Base-by-base conservation (phyloP, 176 grass and related monocot species). In the Eragrostis curvula region DNA sequence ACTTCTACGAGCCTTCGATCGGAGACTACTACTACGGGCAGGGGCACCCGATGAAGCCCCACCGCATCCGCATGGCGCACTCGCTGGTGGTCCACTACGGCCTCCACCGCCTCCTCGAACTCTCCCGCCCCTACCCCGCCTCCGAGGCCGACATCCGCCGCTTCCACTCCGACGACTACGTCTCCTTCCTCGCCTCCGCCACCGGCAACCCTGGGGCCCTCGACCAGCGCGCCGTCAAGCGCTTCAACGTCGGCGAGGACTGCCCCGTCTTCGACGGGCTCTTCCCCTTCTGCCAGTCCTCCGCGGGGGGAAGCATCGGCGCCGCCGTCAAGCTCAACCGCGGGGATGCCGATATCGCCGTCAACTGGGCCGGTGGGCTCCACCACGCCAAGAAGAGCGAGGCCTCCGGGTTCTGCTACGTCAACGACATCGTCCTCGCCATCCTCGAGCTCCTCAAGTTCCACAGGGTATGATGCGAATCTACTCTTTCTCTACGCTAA, bases 1-100 rank as follows among this genome's bases (percentile, higher is more conserved):
- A 97, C 78, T 97, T 97, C 91, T 97, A 97, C 86, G 94, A 97
- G 88, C 94, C 94, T 42, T 85, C 83, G 7, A 97, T 97, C 69
- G 94, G 91, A 9, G 94, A 97, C 81, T 97, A 97, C 83, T 97
- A 97, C 91, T 97, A 97, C 81, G 94, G 94, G 48, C 94, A 97
- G 82, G 94, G 94, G 10, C 94, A 97, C 83, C 94, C 94, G 47
- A 97, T 97, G 94, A 97, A 97, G 81, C 94, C 94, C 48, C 94
- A 97, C 78, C 94, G 94, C 77, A 97, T 97, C 83, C 81, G 94
- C 61, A 97, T 97, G 94, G 94, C 94, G 58, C 94, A 97, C 79
- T 90, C 86, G 66, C 84, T 97, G 36, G 91, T 97, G 51, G 89
- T 97, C 80, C 94, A 97, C 91, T 97, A 97, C 57, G 86, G 87